These are phyloP conservation scores for Rubus idaeus DNA, from an alignment of 306 rosid species.

Conservation along the genomic window DNA sequence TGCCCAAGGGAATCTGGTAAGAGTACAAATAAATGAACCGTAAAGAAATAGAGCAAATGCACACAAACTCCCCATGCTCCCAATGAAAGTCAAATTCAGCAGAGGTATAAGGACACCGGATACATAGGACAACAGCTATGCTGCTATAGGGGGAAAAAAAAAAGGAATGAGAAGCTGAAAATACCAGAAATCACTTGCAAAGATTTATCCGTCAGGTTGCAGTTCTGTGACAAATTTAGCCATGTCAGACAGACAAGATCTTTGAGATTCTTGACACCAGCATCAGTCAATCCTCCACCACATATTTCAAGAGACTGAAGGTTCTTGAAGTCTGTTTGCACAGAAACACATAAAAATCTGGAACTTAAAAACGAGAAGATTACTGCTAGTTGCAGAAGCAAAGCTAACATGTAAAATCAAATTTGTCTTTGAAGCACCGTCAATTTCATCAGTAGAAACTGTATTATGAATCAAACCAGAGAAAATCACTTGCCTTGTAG, in stretches of 20 bases:
- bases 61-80: background rate
- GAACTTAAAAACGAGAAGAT: background rate
- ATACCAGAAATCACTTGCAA: constrained; percentile 72
- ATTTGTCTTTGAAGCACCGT: background rate
- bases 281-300: constrained; percentile 70
- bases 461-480: background rate
- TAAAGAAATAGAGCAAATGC: background rate
- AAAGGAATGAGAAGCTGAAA: background rate
- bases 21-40: background rate
- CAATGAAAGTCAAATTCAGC: background rate
- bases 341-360: constrained; percentile 6
- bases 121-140: constrained; percentile 6
- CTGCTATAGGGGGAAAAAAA: constrained; percentile 1
- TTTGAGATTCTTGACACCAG: constrained; percentile 66
- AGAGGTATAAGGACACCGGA: background rate
- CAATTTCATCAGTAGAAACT: background rate
- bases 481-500: background rate
- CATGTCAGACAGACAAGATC: constrained; percentile 49
- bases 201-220: constrained; percentile 61
- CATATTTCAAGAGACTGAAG: constrained; percentile 78
- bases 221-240: constrained; percentile 67
- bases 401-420: background rate
- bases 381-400: background rate
- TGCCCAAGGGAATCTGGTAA: constrained; percentile 12
- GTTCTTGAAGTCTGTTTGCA: constrained; percentile 59